Percentiles rank a stretch among this genome's conserved stretches.
These are phyloP conservation scores for Prinsepia uniflora DNA, from an alignment of 306 rosid species.

Conservation along the genomic window DNA sequence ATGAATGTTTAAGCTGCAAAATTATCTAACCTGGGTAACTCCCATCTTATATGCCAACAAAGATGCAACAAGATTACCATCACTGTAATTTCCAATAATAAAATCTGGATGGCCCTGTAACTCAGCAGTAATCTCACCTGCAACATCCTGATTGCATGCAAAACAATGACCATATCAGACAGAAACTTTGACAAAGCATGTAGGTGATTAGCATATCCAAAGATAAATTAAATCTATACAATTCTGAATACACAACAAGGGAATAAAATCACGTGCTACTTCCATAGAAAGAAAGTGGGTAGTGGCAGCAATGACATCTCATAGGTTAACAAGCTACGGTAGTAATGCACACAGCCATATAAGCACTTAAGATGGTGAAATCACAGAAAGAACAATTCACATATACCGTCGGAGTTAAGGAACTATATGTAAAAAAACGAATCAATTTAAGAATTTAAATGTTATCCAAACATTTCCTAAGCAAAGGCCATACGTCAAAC, in stretches of 20 bases:
- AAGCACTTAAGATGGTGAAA: background rate
- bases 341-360: background rate
- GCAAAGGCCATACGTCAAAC: slow-evolving; percentile 82
- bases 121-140: slow-evolving; percentile 74
- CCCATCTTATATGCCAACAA: slow-evolving; percentile 88
- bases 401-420: background rate
- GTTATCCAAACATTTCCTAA: slow-evolving; percentile 46
- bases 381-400: background rate
- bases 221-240: background rate
- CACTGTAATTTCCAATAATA: slow-evolving; percentile 94
- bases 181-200: slow-evolving; percentile 5
- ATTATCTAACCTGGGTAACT: slow-evolving; percentile 70
- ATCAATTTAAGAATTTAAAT: background rate
- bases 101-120: slow-evolving; percentile 79
- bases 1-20: background rate
- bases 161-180: slow-evolving; percentile 20
- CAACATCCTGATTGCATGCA: slow-evolving; percentile 60
- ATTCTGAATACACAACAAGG: background rate
- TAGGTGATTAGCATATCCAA: background rate
- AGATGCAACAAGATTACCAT: slow-evolving; percentile 92
- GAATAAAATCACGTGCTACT: slow-evolving; percentile 2
- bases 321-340: background rate
- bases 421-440: background rate
- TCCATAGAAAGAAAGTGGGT: slow-evolving; percentile 6
- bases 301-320: slow-evolving; percentile 1